These are phyloP conservation scores for Arachis hypogaea DNA, from an alignment of 306 rosid species.

Conservation along the genomic window DNA sequence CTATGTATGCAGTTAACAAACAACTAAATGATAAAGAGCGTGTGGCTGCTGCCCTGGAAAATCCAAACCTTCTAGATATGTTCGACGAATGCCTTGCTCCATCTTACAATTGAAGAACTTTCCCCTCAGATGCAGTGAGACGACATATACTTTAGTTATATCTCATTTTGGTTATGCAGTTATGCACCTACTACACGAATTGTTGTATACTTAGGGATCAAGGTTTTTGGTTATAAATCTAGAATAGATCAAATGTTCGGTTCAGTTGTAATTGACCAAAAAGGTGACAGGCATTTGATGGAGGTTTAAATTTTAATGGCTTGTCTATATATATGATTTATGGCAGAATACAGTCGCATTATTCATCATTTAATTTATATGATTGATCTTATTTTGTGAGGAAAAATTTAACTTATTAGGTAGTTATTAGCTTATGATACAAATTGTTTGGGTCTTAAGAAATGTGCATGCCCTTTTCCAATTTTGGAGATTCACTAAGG, in stretches of 20 bases:
- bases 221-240: constrained; percentile 23
- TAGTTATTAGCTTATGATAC: constrained; percentile 18
- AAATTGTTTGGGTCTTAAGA: background rate
- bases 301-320: background rate
- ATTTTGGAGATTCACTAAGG: too few relatives aligned
- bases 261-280: background rate
- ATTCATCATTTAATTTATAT: too few relatives aligned
- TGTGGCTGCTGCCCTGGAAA: constrained; percentile 93
- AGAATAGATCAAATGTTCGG: background rate
- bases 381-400: background rate
- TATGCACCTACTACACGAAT: background rate
- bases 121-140: constrained; percentile 12
- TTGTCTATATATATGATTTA: background rate
- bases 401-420: background rate
- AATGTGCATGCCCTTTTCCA: background rate
- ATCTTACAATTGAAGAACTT: constrained; percentile 51
- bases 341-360: background rate
- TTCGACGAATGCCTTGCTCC: constrained; percentile 96
- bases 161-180: constrained; percentile 23
- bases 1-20: constrained; percentile 72
- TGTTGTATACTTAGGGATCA: background rate
- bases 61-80: constrained; percentile 80
- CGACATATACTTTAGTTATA: constrained; percentile 25
- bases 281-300: background rate
- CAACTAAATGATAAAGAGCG: constrained; percentile 95